Conservation (phyloP, 192 early-diverging fungal species). For the Coemansia sp. region DNA sequence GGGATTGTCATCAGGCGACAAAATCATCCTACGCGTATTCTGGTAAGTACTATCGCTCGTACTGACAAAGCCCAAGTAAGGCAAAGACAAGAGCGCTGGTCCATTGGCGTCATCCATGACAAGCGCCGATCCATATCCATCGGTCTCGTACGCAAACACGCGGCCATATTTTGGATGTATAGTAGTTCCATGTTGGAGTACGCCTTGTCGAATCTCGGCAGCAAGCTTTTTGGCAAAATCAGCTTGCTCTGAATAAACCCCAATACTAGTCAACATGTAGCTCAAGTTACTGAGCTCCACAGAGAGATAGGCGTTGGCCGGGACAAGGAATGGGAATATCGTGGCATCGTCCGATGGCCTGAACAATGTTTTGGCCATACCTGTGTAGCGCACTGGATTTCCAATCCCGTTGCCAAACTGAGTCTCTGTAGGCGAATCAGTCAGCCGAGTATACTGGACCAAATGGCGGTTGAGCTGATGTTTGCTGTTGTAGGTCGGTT, state of each 20-base stretch:
- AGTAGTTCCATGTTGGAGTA: constrained; percentile 54
- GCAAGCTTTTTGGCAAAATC: constrained; percentile 46
- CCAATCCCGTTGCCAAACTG: constrained; percentile 46
- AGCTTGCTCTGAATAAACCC: constrained; percentile 32
- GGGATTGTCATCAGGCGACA: constrained; percentile 62
- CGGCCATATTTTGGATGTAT: constrained; percentile 58
- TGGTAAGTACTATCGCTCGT: constrained; percentile 56
- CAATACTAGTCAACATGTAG: constrained; percentile 45
- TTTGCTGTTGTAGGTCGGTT: constrained; percentile 32
- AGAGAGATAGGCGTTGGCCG: constrained; percentile 56
- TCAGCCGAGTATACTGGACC: constrained; percentile 22
- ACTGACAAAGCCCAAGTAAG: constrained; percentile 61
- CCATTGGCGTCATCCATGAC: constrained; percentile 75
- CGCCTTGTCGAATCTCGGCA: constrained; percentile 55
- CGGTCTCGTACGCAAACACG: constrained; percentile 71
- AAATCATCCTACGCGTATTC: constrained; percentile 59
- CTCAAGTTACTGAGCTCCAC: constrained; percentile 59
- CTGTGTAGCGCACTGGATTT: constrained; percentile 45
- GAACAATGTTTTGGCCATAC: constrained; percentile 48
- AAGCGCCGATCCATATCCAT: constrained; percentile 64
- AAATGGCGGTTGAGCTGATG: constrained; percentile 12
- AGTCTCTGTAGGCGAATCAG: constrained; percentile 37
- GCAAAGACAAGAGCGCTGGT: constrained; percentile 64
- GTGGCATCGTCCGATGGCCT: constrained; percentile 47
- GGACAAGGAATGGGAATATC: constrained; percentile 47